These are phyloP conservation scores for Backusella macrospora DNA, from an alignment of 192 early-diverging fungal genomes.

Conservation along the genomic window DNA sequence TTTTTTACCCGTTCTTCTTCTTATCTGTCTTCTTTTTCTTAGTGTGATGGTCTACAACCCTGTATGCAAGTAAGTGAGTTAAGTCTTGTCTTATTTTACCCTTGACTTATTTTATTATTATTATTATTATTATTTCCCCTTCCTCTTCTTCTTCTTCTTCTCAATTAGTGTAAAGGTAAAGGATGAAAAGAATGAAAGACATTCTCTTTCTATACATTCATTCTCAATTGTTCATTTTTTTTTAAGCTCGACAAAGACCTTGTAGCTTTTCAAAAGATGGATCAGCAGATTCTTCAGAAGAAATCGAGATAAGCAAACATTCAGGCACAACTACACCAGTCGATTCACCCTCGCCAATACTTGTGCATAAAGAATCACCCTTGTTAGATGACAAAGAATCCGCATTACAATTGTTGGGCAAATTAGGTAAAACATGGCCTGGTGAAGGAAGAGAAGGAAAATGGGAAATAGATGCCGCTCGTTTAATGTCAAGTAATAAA, in stretches of 20 bases:
- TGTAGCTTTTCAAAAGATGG: constrained; percentile 44
- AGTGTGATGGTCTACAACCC: constrained; percentile 45
- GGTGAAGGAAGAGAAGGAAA: constrained; percentile 21
- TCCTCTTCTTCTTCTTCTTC: constrained; percentile 12
- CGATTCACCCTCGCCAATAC: constrained; percentile 1
- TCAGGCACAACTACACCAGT: not conserved
- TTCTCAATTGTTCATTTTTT: constrained; percentile 1
- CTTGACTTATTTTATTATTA: not conserved
- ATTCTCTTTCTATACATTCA: not conserved
- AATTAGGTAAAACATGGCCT: constrained; percentile 1
- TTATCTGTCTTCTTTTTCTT: not conserved
- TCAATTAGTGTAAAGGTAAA: constrained; percentile 35
- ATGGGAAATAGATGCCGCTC: constrained; percentile 10
- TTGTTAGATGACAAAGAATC: not conserved
- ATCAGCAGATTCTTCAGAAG: not conserved
- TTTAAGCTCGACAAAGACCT: constrained; percentile 39
- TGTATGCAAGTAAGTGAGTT: constrained; percentile 42
- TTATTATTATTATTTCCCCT: too few relatives aligned
- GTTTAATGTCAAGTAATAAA: not conserved
- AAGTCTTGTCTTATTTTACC: not conserved
- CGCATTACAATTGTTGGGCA: not conserved
- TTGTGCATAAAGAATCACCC: not conserved
- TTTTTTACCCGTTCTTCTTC: not conserved
- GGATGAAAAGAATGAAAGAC: not conserved
- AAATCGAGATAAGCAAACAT: not conserved